Base-by-base conservation (phyloP, 2,329 filamentous ascomycete genomes). In the Neofusicoccum sp. region DNA sequence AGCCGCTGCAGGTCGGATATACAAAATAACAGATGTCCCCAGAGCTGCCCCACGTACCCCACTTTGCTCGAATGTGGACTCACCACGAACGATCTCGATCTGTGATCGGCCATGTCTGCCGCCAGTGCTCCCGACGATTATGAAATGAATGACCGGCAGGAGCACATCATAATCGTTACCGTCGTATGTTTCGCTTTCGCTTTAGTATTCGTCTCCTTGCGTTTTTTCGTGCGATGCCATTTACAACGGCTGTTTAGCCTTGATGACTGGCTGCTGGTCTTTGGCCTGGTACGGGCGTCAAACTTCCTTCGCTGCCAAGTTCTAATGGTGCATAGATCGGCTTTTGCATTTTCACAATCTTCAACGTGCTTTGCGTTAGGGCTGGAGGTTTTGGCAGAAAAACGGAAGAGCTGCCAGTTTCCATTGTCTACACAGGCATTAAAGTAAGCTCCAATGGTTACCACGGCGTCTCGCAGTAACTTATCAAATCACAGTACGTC, bases 181-280 rank as follows among this genome's bases (percentile, higher is more conserved):
- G 6, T 58, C 28, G 45, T 33, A 3, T 45, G 43, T 28, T 48
- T 58, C 11, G 33, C 26, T 14, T 36, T 58, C 2, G 31, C 56
- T 33, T 41, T 48, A 16, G 43, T 40, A 6, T 58, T 58, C n/a
- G 56, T 58, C 14, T 43, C 56, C 24, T 24, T 48, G 26, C 38
- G 56, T 12, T 58, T 43, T 6, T 58, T 45, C 26, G 40, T 58
- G 41, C 54, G 54, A 16, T 9, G 16, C 1, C 40, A 40, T 7
- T 12, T 58, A 16, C 54, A 58, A 30, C n/a, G 26, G 11, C 54
- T 45, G 38, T 58, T 58, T 16, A 58, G 38, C 16, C 11, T n/a
- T 16, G 54, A 58, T n/a, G 56, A 58, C 14, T 49, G 45, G 43
- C 28, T 58, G 33, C 33, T 58, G 33, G 16, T 48, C 2, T 33